A percentile compares a stretch with the other conserved stretches of the same genome.
Evolutionary conservation across 805 yeast genomes (phyloP).

Genomic region (Tetrapisispora nanseiensis): DNA sequence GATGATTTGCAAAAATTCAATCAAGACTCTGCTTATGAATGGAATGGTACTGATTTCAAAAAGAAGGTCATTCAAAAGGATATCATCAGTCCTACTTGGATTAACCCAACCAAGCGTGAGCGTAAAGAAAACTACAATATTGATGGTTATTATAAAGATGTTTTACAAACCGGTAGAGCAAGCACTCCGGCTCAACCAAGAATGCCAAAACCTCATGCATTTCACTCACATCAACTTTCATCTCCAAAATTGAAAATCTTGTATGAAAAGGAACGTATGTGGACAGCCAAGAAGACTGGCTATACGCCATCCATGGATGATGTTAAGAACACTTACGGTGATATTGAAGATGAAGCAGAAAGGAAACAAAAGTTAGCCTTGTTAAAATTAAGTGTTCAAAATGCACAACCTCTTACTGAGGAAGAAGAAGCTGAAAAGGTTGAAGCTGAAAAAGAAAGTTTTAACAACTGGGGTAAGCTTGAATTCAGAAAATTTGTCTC

Average conservation of each 20-base stretch:
- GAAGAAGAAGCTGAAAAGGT: conserved; percentile 63
- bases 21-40: conserved; percentile 68
- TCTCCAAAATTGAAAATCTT: conserved; percentile 67
- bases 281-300: conserved; percentile 57
- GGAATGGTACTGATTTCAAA: conserved; percentile 80
- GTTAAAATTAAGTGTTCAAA: conserved; percentile 63
- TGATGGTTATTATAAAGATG: conserved; percentile 79
- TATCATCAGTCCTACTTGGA: conserved; percentile 54
- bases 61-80: conserved; percentile 39
- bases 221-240: conserved; percentile 86
- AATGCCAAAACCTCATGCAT: conserved; percentile 74
- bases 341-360: conserved; percentile 34
- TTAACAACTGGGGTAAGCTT: conserved; percentile 71
- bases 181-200: conserved; percentile 48
- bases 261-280: conserved; percentile 72
- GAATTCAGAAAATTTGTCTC: conserved; percentile 79
- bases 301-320: conserved; percentile 60
- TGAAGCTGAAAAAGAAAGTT: conserved; percentile 57
- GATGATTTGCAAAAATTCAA: conserved; percentile 72
- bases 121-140: conserved; percentile 78
- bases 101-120: conserved; percentile 78
- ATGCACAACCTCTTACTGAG: conserved; percentile 71
- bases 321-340: conserved; percentile 31
- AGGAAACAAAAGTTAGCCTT: conserved; percentile 41
- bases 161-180: conserved; percentile 59